A percentile compares a stretch with the other conserved stretches of the same genome.
These are phyloP conservation scores for Acanthamoeba royreba DNA, from an alignment of 208 protist genomes.

Conservation along the genomic window DNA sequence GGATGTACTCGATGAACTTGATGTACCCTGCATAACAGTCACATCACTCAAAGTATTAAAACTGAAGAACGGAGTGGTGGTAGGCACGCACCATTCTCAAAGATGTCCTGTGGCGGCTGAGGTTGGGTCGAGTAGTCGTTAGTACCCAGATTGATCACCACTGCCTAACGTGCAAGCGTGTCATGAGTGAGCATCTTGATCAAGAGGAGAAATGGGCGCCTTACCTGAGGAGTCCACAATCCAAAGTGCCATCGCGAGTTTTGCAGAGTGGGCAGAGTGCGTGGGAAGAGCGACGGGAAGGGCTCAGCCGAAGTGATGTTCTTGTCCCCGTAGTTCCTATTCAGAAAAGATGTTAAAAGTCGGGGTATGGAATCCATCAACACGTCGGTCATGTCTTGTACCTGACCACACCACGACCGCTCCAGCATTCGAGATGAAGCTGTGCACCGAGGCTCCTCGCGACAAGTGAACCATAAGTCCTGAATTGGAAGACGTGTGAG, in stretches of 20 bases:
- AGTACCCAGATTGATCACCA: neutral
- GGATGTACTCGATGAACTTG: neutral
- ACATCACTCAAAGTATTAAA: no score
- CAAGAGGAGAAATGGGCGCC: neutral
- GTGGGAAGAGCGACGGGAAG: neutral
- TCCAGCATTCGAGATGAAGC: neutral
- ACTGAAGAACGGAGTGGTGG: neutral
- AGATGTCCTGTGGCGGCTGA: neutral
- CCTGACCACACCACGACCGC: neutral
- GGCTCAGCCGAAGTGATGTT: neutral
- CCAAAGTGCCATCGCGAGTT: neutral
- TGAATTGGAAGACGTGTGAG: neutral
- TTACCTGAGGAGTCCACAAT: neutral
- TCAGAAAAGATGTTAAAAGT: neutral
- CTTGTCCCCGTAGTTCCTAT: neutral
- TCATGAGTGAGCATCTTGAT: neutral
- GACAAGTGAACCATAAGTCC: conserved; percentile 37
- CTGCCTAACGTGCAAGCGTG: neutral
- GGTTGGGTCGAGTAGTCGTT: conserved; percentile 44
- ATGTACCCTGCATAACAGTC: conserved; percentile 14
- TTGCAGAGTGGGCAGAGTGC: neutral
- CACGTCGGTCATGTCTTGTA: neutral
- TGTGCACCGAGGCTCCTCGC: conserved; percentile 25
- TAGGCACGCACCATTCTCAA: neutral
- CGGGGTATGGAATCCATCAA: neutral